Percentiles rank a stretch among this genome's conserved stretches.
Evolutionary conservation across 2,329 filamentous ascomycete genomes (phyloP).

Genomic region (Diaporthe caulivora): DNA sequence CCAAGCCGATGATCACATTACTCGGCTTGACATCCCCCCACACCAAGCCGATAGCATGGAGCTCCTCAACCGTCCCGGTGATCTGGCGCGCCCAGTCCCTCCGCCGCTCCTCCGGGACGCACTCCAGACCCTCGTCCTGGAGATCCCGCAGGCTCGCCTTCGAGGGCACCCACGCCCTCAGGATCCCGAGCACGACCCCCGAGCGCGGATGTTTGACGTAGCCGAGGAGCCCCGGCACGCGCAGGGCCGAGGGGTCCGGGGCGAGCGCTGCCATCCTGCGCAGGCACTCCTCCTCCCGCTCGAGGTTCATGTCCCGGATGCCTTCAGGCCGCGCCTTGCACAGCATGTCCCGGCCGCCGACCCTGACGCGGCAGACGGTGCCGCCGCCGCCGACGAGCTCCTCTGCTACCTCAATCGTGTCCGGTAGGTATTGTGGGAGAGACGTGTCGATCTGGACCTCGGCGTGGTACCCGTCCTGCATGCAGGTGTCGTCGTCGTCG

Average conservation of each 20-base stretch:
- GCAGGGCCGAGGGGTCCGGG: neutral
- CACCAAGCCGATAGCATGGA: conserved; percentile 46
- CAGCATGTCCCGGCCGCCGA: neutral
- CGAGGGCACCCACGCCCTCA: neutral
- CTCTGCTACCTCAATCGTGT: neutral
- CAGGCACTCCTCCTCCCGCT: neutral
- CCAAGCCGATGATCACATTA: conserved; percentile 53
- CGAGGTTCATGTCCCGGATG: neutral
- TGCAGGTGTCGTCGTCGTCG: neutral
- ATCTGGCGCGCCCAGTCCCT: conserved; percentile 40
- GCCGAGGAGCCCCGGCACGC: neutral
- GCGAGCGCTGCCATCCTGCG: neutral
- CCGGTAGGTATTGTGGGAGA: neutral
- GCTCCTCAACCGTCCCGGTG: conserved; percentile 41
- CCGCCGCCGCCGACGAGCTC: conserved; percentile 2
- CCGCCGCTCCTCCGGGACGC: neutral
- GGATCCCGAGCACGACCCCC: neutral
- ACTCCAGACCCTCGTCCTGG: neutral
- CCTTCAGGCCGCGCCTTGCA: neutral
- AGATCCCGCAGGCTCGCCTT: neutral
- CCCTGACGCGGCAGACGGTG: conserved; percentile 1
- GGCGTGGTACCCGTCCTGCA: neutral
- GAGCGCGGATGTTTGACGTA: neutral
- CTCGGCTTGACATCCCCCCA: conserved; percentile 49
- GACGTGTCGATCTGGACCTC: neutral